Evolutionary conservation across 768 basidiomycete species (phyloP), one percentile per base, ranked within the genome.

Genomic region (Podaxis sp.): DNA sequence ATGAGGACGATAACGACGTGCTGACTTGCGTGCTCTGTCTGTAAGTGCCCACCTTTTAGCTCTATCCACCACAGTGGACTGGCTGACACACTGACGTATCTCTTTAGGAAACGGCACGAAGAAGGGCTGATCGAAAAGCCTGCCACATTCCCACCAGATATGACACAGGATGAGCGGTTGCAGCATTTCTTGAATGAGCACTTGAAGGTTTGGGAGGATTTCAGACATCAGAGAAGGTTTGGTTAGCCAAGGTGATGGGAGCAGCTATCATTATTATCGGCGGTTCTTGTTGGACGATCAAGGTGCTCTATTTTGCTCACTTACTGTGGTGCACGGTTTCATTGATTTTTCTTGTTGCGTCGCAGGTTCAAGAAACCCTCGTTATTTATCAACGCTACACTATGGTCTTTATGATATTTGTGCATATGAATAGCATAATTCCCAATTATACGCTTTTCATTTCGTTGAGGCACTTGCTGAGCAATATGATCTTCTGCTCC

Each of bases 171-270:
- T 51, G 71, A 77, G 53, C 76, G 84, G n/a, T 69, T 82, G 3
- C 71, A 68, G 46, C 86, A 88, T 66, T 84, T 80, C 68, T 70
- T 73, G 65, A 71, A 67, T 13, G 79, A 81, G 64, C 86, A 88
- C 55, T 77, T 76, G 3, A 65, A 73, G 3, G 80, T 77, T 17
- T 87, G 85, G 85, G 70, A 79, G n/a, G 69, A 70, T 27, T 65
- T 83, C 17, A 19, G 33, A n/a, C 38, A 41, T 8, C 49, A 50
- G 11, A 27, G 50, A 40, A 53, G n/a, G 17, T 38, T 40, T 40
- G 38, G 37, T 40, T n/a, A 17, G 17, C 19, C 22, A 13, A 40
- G 57, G 49, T 11, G 43, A 15, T 12, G 27, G 49, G 57, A 25
- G 22, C 24, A 9, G 22, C 38, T 59, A n/a, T 37, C 37, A 25